These are phyloP conservation scores for Kwoniella pini DNA, from an alignment of 768 basidiomycete species.

Conservation along the genomic window DNA sequence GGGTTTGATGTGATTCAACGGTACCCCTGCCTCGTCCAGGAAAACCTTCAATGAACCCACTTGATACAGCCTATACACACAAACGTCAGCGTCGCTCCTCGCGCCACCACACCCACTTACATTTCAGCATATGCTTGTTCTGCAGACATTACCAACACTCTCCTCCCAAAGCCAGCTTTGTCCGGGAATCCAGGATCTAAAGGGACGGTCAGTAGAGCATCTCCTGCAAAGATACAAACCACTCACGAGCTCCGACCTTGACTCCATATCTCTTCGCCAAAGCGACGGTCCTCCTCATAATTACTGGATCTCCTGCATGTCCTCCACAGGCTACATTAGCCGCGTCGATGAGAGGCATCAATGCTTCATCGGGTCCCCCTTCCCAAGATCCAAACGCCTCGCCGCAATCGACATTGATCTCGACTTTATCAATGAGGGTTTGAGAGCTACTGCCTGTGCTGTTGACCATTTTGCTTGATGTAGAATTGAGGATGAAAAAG, in stretches of 20 bases:
- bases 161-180: slow-evolving; percentile 66
- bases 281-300: slow-evolving; percentile 66
- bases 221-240: background rate
- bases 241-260: slow-evolving; percentile 62
- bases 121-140: slow-evolving; percentile 35
- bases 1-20: slow-evolving; percentile 60
- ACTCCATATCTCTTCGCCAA: slow-evolving; percentile 64
- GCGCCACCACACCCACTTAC: slow-evolving; percentile 52
- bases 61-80: slow-evolving; percentile 67
- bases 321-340: slow-evolving; percentile 71
- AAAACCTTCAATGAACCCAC: slow-evolving; percentile 68
- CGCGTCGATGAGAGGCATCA: slow-evolving; percentile 58
- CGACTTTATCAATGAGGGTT: slow-evolving; percentile 16
- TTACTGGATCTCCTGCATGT: slow-evolving; percentile 66
- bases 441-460: background rate
- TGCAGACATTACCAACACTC: slow-evolving; percentile 66
- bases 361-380: slow-evolving; percentile 35
- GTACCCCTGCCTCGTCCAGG: slow-evolving; percentile 61
- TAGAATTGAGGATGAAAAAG: background rate
- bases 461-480: slow-evolving; percentile 13
- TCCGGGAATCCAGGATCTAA: slow-evolving; percentile 65
- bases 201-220: background rate
- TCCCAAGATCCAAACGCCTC: slow-evolving; percentile 38
- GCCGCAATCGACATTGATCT: slow-evolving; percentile 42
- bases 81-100: no score